These are phyloP conservation scores for Candida krabiensis DNA, from an alignment of 805 yeast genomes.

Conservation along the genomic window DNA sequence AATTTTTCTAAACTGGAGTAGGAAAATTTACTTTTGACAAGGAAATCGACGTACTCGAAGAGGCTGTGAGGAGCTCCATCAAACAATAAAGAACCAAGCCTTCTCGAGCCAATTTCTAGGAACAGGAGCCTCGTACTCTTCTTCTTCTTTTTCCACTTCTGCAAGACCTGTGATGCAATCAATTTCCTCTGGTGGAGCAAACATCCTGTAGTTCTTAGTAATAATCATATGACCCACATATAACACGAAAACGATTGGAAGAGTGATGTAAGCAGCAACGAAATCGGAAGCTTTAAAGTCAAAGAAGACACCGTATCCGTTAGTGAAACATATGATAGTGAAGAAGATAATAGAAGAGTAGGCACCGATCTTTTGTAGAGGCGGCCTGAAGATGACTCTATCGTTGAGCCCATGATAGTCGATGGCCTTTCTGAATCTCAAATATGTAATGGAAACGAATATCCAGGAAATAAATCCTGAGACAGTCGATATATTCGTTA, in stretches of 20 bases:
- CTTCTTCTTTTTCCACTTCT: conserved; percentile 55
- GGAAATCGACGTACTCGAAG: too few relatives aligned
- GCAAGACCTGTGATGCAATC: conserved; percentile 65
- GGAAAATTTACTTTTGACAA: too few relatives aligned
- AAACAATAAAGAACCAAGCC: conserved; percentile 50
- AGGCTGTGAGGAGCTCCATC: too few relatives aligned
- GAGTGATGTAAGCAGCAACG: conserved; percentile 64
- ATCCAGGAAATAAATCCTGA: conserved; percentile 71
- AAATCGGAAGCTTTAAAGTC: conserved; percentile 51
- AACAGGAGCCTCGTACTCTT: conserved; percentile 28
- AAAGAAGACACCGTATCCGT: conserved; percentile 64
- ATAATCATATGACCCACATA: conserved; percentile 58
- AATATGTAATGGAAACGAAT: conserved; percentile 50
- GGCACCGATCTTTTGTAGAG: conserved; percentile 58
- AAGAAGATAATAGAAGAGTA: conserved; percentile 46
- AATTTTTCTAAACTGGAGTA: too few relatives aligned
- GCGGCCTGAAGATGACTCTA: conserved; percentile 57
- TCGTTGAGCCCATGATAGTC: conserved; percentile 48
- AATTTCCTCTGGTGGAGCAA: conserved; percentile 54
- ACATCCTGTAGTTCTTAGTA: conserved; percentile 44
- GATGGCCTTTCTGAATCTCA: conserved; percentile 67
- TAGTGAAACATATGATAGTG: conserved; percentile 45
- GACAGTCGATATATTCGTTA: conserved; percentile 63
- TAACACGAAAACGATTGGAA: conserved; percentile 53
- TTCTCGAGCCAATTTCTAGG: conserved; percentile 43